Conservation (phyloP, 169 alveolate species). For the Eimeria tenella region DNA sequence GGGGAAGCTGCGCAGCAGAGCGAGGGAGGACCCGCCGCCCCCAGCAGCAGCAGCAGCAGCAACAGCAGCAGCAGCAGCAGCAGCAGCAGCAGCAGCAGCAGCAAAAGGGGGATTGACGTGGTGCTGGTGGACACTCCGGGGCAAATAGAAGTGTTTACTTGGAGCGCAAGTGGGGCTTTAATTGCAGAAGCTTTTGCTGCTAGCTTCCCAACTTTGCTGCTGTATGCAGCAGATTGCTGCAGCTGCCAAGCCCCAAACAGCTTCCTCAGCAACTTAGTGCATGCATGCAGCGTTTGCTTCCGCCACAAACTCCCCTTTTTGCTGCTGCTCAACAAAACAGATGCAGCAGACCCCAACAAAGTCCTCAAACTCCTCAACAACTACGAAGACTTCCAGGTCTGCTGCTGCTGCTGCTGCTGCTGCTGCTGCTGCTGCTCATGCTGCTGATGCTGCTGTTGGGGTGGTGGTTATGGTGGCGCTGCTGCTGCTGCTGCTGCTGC, state of each 20-base stretch:
- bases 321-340: slow-evolving; percentile 96
- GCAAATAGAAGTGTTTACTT: slow-evolving; percentile 98
- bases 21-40: no score
- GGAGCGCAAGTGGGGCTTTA: slow-evolving; percentile 99
- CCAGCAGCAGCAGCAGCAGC: no score
- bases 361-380: slow-evolving; percentile 67
- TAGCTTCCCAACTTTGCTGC: slow-evolving; percentile 94
- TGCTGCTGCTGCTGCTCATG: no score
- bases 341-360: slow-evolving; percentile 82
- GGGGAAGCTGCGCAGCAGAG: no score
- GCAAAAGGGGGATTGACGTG: no score
- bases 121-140: slow-evolving; percentile 99
- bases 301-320: slow-evolving; percentile 96
- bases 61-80: slow-evolving; percentile 91
- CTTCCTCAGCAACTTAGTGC: slow-evolving; percentile 98
- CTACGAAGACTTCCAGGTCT: slow-evolving; percentile 77
- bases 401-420: no score
- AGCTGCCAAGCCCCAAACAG: slow-evolving; percentile 97
- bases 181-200: slow-evolving; percentile 95
- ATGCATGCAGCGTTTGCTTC: slow-evolving; percentile 97
- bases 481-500: no score
- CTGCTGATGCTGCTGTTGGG: no score
- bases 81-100: slow-evolving; percentile 87
- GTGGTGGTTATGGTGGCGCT: no score
- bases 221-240: slow-evolving; percentile 96